phyloP scores from a whole-genome alignment of 2,329 filamentous ascomycete genomes.

The Aspergillus sp. region DNA sequence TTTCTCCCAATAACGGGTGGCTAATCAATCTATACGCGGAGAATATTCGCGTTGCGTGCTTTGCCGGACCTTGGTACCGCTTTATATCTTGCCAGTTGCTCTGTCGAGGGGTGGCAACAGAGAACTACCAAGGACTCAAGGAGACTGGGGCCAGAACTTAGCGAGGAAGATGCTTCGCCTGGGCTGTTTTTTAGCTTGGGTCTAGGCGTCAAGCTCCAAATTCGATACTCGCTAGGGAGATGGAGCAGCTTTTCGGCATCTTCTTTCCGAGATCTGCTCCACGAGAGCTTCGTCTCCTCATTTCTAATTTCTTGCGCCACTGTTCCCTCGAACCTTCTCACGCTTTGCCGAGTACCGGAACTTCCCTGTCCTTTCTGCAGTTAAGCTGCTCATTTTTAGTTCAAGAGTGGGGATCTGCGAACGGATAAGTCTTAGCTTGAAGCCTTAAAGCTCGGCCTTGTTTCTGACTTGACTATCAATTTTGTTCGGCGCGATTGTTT shows the following conservation, averaged over 20 bases:
- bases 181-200: too few species aligned
- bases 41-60: too few species aligned
- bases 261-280: constrained; percentile 1
- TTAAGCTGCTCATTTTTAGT: background rate
- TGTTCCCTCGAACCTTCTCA: background rate
- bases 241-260: background rate
- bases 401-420: background rate
- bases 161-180: too few species aligned
- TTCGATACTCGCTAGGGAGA: too few species aligned
- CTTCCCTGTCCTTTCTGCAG: background rate
- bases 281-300: background rate
- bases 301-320: background rate
- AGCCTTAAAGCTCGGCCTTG: background rate
- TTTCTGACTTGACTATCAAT: background rate
- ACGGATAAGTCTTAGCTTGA: background rate
- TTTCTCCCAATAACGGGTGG: background rate
- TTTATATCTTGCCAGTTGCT: too few species aligned
- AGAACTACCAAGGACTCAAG: too few species aligned
- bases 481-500: background rate
- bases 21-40: too few species aligned
- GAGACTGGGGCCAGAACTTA: too few species aligned
- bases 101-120: too few species aligned
- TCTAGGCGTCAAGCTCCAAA: too few species aligned
- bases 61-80: too few species aligned
- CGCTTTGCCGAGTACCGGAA: background rate